Percentiles rank a stretch among this genome's conserved stretches.
These are phyloP conservation scores for Ceratocystis destructans DNA, from an alignment of 2,329 filamentous ascomycete genomes.

Conservation along the genomic window DNA sequence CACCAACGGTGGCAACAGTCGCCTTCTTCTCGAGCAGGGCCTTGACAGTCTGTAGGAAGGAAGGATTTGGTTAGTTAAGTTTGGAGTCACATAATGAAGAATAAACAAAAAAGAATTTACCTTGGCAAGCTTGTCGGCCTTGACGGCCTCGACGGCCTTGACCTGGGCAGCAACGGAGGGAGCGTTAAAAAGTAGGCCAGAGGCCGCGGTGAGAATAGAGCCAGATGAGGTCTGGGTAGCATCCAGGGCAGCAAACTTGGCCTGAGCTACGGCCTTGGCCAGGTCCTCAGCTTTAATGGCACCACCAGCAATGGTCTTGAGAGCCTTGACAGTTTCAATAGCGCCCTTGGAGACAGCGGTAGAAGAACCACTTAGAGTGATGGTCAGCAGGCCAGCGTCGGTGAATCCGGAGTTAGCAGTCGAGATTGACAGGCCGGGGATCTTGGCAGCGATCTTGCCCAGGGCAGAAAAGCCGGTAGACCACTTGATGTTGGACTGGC, in stretches of 20 bases:
- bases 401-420: constrained; percentile 79
- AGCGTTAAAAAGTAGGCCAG: constrained; percentile 66
- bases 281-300: constrained; percentile 71
- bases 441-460: constrained; percentile 57
- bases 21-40: constrained; percentile 77
- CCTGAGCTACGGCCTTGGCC: constrained; percentile 79
- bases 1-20: constrained; percentile 76
- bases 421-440: constrained; percentile 52
- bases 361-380: constrained; percentile 66
- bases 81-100: neutral
- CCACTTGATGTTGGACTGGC: constrained; percentile 90
- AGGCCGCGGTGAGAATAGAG: constrained; percentile 70
- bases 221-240: constrained; percentile 62
- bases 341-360: constrained; percentile 59
- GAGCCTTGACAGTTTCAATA: constrained; percentile 60
- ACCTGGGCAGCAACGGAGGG: constrained; percentile 72
- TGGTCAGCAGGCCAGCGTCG: constrained; percentile 78
- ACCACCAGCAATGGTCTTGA: constrained; percentile 69
- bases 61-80: constrained; percentile 25
- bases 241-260: constrained; percentile 85
- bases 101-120: constrained; percentile 3
- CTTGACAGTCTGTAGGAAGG: constrained; percentile 59
- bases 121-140: constrained; percentile 53
- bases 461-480: constrained; percentile 82
- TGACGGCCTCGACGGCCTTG: constrained; percentile 67